Conservation (phyloP, 2,329 filamentous ascomycete genomes). For the Lachnellula suecica region DNA sequence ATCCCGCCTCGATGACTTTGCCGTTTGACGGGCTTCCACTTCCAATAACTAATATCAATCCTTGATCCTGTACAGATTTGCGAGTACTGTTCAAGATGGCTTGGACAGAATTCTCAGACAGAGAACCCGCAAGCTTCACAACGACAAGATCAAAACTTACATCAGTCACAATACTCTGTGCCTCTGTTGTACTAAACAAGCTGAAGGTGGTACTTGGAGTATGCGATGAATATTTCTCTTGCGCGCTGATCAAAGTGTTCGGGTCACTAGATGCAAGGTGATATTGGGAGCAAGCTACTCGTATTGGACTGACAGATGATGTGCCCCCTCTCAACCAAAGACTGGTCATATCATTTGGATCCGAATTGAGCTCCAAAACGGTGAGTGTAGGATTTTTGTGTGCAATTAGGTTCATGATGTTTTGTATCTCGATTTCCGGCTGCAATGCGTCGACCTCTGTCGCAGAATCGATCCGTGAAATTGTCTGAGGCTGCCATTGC, state of each 20-base stretch:
- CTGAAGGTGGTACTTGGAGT: neutral
- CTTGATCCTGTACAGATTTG: neutral
- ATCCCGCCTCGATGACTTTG: too few relatives aligned
- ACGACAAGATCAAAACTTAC: neutral
- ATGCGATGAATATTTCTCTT: neutral
- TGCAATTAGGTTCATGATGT: slow-evolving; percentile 35
- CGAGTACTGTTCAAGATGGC: neutral
- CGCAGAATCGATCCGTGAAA: too few relatives aligned
- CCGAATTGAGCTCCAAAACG: slow-evolving; percentile 35
- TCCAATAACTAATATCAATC: neutral
- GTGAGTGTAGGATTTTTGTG: slow-evolving; percentile 36
- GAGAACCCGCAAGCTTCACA: neutral
- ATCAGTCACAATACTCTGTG: neutral
- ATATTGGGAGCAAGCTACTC: slow-evolving; percentile 9
- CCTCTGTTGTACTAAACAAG: neutral
- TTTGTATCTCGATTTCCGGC: slow-evolving; percentile 1
- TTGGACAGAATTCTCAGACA: neutral
- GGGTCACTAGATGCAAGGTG: neutral
- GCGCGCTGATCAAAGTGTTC: neutral
- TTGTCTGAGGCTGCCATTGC: too few relatives aligned
- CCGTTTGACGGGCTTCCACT: too few relatives aligned
- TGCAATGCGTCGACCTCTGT: too few relatives aligned
- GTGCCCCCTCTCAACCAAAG: slow-evolving; percentile 29
- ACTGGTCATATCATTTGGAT: slow-evolving; percentile 20
- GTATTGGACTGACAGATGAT: slow-evolving; percentile 12